Base-by-base conservation (phyloP, 768 basidiomycete genomes). In the Omphalotus guepiniiformis region DNA sequence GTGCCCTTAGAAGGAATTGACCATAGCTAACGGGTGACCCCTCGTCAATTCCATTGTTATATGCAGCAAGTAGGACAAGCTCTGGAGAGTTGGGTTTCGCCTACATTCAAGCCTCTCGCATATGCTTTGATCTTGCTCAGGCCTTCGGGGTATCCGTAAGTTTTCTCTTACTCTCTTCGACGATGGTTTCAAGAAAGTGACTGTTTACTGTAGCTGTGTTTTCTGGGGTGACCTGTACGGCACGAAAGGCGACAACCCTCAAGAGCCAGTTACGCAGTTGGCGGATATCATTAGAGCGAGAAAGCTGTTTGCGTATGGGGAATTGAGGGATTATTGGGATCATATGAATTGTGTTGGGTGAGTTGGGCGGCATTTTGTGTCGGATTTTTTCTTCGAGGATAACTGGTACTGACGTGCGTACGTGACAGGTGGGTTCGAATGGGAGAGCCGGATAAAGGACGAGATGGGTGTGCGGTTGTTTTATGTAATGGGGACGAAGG, bases 141-240 rank as follows among this genome's bases (percentile, higher is more conserved):
- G 21, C 60, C 64, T 13, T 59, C 66, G 18, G 80, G 80, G 29
- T 76, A 78, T 50, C 80, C 80, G 81, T 82, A 49, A 56, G 80
- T 62, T 4, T 3, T 4, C 1, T 41, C 2, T 42, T 13, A 19
- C 3, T 27, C 7, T 27, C 8, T 22, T 5, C 15, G 12, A 15
- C n/a, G 6, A 6, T 37, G 22, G 16, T 35, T 35, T 23, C 39
- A 18, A 19, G 21, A 19, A 15, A 27, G 15, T 26, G n/a, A n/a
- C n/a, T n/a, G 13, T 28, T 9, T 4, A 42, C 40, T 36, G n/a
- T 43, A 82, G 80, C 16, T 82, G 80, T 50, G 74, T 82, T 12
- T 82, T 83, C 61, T 81, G 80, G 50, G 81, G 79, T 22, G 80
- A 82, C 52, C 51, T 82, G 7, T 81, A 78, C 55, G 74, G 72